Base-by-base conservation (phyloP, 106 monocot species). In the Dioscorea zingiberensis region DNA sequence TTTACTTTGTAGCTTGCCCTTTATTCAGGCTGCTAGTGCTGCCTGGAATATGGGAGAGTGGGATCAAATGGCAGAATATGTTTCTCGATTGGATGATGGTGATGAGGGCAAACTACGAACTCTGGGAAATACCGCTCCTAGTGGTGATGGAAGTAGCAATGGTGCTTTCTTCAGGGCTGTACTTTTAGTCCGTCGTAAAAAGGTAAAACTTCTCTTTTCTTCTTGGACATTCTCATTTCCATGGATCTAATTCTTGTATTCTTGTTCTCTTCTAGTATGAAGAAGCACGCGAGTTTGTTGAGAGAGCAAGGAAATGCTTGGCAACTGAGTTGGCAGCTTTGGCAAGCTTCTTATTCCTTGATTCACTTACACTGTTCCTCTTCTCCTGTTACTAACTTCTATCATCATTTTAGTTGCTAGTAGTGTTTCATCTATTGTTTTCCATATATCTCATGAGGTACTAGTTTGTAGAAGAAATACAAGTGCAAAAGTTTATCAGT, bases 31-130 rank as follows among this genome's bases (percentile, higher is more conserved):
- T 81, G 98, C 98, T 71, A 83, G 29, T 82, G 88, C 93, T 80
- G 93, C 98, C 45, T 98, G 98, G 98, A 89, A 89, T 63, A 93
- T 98, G 98, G 98, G 98, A 44, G 98, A 98, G 62, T 98, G 98
- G 98, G 89, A 98, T 80, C 98, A 98, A 48, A 98, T 98, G 98
- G 68, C 89, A 48, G 98, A 98, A 72, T 98, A 98, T 82, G 98
- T 98, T 72, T 87, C 86, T 58, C 74, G 79, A 24, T 73, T 98
- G 59, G 98, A 98, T 74, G 93, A 93, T 74, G 98, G 93, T 29
- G 93, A 98, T 74, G 98, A 98, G 68, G 89, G 82, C 77, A 93
- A 87, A 60, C 72, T 81, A 23, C 66, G 98, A 3, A 76, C 80
- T 14, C 28, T 89, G 48, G 89, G 86, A 57, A 98, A 80, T 69